Evolutionary conservation across 768 basidiomycete genomes (phyloP).

Genomic region (Leucocoprinus leucothites): DNA sequence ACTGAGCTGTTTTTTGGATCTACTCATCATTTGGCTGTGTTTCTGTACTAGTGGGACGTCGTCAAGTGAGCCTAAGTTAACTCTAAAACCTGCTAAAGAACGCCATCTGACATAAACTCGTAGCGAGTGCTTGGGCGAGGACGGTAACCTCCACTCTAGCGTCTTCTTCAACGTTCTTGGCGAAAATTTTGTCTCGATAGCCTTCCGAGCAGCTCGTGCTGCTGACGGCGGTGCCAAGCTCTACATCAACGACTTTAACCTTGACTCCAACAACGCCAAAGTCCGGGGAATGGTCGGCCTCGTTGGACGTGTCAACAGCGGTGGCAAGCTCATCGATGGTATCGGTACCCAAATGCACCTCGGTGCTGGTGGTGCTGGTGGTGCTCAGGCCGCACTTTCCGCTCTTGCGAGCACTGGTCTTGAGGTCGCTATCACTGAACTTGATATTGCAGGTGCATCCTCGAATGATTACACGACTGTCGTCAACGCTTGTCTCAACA

Average conservation of each 20-base stretch:
- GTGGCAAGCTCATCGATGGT: constrained; percentile 40
- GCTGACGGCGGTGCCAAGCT: constrained; percentile 33
- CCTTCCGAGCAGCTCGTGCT: constrained; percentile 40
- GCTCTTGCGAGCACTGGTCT: constrained; percentile 39
- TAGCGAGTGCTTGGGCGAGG: constrained; percentile 39
- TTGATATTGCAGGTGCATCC: constrained; percentile 36
- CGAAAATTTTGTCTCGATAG: constrained; percentile 38
- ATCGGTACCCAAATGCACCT: constrained; percentile 48
- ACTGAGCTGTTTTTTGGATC: too few species aligned
- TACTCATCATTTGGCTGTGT: neutral
- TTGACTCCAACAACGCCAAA: constrained; percentile 48
- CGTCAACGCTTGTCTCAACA: constrained; percentile 43
- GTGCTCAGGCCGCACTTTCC: constrained; percentile 38
- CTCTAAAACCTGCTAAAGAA: neutral
- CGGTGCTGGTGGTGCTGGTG: constrained; percentile 26
- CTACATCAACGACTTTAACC: constrained; percentile 46
- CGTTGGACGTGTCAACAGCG: constrained; percentile 38
- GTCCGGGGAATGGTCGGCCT: constrained; percentile 37
- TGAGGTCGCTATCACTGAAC: constrained; percentile 49
- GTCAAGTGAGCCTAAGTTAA: constrained; percentile 21
- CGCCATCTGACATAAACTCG: neutral
- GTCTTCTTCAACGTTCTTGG: constrained; percentile 42
- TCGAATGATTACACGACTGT: constrained; percentile 42
- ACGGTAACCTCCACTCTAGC: constrained; percentile 23
- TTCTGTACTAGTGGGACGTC: constrained; percentile 24